These are phyloP conservation scores for Acrocalymma vagum DNA, from an alignment of 2,329 filamentous ascomycete species.

Conservation along the genomic window DNA sequence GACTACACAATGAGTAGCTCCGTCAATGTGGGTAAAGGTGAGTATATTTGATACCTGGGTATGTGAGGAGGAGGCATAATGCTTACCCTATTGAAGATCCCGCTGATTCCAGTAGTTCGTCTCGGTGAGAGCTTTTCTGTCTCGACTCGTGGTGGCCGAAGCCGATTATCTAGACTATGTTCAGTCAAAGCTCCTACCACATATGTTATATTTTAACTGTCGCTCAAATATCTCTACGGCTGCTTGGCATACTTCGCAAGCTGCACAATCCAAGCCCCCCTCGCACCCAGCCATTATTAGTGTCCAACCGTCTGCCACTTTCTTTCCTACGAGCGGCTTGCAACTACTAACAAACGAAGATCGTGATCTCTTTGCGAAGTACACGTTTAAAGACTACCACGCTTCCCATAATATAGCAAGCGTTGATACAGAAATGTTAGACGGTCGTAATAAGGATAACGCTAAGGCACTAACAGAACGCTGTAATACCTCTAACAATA, in stretches of 20 bases:
- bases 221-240: slow-evolving; percentile 6
- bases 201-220: slow-evolving; percentile 11
- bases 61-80: slow-evolving; percentile 14
- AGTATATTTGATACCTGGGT: too few relatives aligned
- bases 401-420: too few relatives aligned
- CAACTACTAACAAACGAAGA: too few relatives aligned
- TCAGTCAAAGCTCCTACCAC: slow-evolving; percentile 16
- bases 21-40: too few relatives aligned
- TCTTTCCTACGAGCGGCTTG: slow-evolving; percentile 6
- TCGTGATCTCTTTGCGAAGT: too few relatives aligned
- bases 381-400: too few relatives aligned
- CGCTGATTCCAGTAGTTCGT: slow-evolving; percentile 15
- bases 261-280: slow-evolving; percentile 6
- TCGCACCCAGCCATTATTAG: too few relatives aligned
- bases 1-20: too few relatives aligned
- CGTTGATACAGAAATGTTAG: too few relatives aligned
- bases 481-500: too few relatives aligned
- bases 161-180: slow-evolving; percentile 15
- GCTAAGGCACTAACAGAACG: too few relatives aligned
- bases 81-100: slow-evolving; percentile 10
- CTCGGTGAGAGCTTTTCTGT: slow-evolving; percentile 13
- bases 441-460: too few relatives aligned
- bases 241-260: slow-evolving; percentile 7
- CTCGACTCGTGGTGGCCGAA: slow-evolving; percentile 14
- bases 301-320: slow-evolving; percentile 8